These are phyloP conservation scores for Thyridium curvatum DNA, from an alignment of 2,329 filamentous ascomycete genomes.

Conservation along the genomic window DNA sequence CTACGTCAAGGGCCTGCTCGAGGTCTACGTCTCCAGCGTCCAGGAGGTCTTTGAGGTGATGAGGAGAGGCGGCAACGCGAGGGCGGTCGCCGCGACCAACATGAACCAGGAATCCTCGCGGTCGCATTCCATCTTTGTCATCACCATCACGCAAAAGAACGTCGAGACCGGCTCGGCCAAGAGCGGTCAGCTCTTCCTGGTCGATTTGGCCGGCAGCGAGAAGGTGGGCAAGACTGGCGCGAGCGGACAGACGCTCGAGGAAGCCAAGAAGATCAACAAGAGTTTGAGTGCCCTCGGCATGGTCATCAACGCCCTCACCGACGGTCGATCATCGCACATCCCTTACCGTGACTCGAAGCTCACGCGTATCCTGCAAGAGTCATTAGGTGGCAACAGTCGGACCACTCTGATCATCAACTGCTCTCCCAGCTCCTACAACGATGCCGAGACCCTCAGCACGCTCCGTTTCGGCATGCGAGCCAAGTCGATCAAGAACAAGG, in stretches of 20 bases:
- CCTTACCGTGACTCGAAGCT: constrained; percentile 98
- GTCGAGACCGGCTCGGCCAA: constrained; percentile 93
- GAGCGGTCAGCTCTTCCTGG: constrained; percentile 92
- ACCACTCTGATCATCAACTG: constrained; percentile 99
- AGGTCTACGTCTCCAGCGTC: constrained; percentile 93
- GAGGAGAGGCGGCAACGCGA: constrained; percentile 80
- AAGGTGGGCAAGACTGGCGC: constrained; percentile 98
- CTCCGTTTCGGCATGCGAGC: constrained; percentile 91
- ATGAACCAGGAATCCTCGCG: constrained; percentile 99
- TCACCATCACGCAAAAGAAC: constrained; percentile 96
- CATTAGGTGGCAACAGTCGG: constrained; percentile 91
- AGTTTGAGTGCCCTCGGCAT: constrained; percentile 96
- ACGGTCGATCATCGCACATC: constrained; percentile 93
- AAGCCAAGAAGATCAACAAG: constrained; percentile 99
- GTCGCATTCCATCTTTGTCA: constrained; percentile 96
- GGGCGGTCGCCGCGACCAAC: constrained; percentile 93
- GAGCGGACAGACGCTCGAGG: constrained; percentile 92
- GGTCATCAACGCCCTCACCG: constrained; percentile 97
- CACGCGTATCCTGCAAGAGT: constrained; percentile 95
- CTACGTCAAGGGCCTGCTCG: constrained; percentile 90
- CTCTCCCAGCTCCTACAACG: constrained; percentile 98
- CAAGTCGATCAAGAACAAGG: constrained; percentile 99
- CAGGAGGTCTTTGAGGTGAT: constrained; percentile 97
- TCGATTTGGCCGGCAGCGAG: constrained; percentile 96
- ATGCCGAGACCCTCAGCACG: constrained; percentile 87